Evolutionary conservation across 2,329 filamentous ascomycete species (phyloP), one percentile per base, ranked within the genome.

Genomic region (Paecilomyces variotii): DNA sequence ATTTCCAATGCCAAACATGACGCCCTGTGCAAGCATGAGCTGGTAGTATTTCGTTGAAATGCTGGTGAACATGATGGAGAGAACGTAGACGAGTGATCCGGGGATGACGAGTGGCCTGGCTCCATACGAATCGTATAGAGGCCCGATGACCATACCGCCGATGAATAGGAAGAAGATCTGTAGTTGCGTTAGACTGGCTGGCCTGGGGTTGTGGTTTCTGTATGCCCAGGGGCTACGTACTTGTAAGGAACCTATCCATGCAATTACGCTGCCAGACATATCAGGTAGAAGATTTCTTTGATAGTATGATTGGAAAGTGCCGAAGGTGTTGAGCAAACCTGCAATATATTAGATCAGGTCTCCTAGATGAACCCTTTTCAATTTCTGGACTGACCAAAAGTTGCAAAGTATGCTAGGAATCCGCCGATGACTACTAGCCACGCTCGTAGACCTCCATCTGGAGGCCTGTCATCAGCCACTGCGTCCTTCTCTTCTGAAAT

Each of bases 21-120:
- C 30, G n/a, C 53, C 53, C 32, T 59, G 57, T n/a, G 57, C 53
- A 12, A 59, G 57, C 27, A 59, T 25, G 24, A 59, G 26, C 51
- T 63, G 61, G n/a, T 57, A 63, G 54, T 63, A 63, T 25, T 57
- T 58, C 2, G 52, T 63, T 11, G 50, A 56, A 6, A 63, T 26
- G 39, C 59, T 61, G 55, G 60, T 63, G 55, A 63, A 56, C 57
- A 63, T 61, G 14, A 59, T n/a, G 14, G 53, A 49, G 24, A 59
- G 53, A 14, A 54, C 27, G 32, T 32, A 54, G 28, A 54, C 30
- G 14, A 54, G 53, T 5, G 53, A 30, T 10, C 53, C 53, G 30
- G 53, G 53, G 28, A 54, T 32, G 14, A 35, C 27, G n/a, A 54
- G 26, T 28, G 26, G 28, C 4, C 26, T 32, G 14, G 53, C 25